Evolutionary conservation across 495 filamentous ascomycete genomes (phyloP), one percentile per base, ranked within the genome.

Genomic region (Aspergillus conjunctus): DNA sequence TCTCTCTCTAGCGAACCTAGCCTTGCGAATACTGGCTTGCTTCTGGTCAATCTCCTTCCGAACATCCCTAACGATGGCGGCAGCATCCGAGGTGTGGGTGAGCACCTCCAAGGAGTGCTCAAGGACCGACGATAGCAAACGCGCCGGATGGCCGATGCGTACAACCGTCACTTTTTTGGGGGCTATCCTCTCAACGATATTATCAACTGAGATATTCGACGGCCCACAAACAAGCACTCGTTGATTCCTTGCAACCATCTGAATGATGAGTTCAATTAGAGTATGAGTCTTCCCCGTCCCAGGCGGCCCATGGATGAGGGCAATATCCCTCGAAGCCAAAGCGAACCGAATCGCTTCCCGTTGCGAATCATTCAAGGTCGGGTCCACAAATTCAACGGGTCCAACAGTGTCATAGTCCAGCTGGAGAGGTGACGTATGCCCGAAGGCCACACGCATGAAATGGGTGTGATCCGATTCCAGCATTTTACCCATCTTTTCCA

Each of bases 271-370:
- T 69, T 99, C 94, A 53, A 99, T 94, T 22, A 99, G 77, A 0
- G 95, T 99, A 72, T 98, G 93, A 0, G 94, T 99, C 67, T 99
- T 99, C 22, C 94, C 94, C 0, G 94, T 99, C 7, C 94, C 94
- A 1, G 94, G 94, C 1, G 94, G 94, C 0, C 94, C 94, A 71
- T 98, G 94, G 55, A 99, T 96, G 54, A 99, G 79, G 6, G 92
- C 92, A 30, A 99, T 85, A 71, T 98, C 92, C 59, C 76, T 79
- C 5, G 89, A 88, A 18, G 85, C 88, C 39, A 99, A 77, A 0
- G 95, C 91, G 73, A 98, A 99, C 58, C 83, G 77, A 57, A 99
- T 90, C 10, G 93, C 93, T 61, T 93, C 87, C 72, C 93, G 94
- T 71, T 99, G 94, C 33, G 87, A 91, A 32, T 91, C 87, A 64